A percentile compares a stretch with the other conserved stretches of the same genome.
phyloP scores from a whole-genome alignment of 202 grass and related monocot species.

The Saccharum hybrid region DNA sequence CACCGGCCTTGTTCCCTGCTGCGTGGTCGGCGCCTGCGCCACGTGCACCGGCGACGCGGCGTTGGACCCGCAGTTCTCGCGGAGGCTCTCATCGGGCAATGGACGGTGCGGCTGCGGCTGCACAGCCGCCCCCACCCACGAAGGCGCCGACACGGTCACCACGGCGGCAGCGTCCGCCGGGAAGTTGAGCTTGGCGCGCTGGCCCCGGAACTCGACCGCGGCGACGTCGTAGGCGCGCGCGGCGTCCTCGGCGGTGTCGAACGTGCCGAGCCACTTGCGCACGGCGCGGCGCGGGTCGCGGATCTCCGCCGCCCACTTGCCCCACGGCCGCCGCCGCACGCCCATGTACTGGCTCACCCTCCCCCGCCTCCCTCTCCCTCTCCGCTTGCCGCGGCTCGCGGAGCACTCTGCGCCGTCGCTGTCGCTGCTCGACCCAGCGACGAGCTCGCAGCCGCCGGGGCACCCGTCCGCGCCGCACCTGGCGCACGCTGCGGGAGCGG shows the following conservation, averaged over 20 bases:
- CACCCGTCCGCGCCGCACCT: constrained; percentile 60
- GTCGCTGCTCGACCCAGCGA: constrained; percentile 35
- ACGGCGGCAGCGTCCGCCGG: constrained; percentile 6
- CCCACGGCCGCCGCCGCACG: constrained; percentile 78
- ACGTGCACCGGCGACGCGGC: constrained; percentile 36
- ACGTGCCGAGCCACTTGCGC: constrained; percentile 90
- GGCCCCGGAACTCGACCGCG: constrained; percentile 73
- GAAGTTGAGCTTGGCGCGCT: constrained; percentile 86
- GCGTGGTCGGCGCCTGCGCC: neutral
- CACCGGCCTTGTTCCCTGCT: neutral
- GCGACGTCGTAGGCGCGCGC: constrained; percentile 78
- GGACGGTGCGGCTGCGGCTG: neutral
- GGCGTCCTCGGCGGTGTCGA: constrained; percentile 81
- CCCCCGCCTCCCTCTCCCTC: neutral
- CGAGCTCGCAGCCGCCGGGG: constrained; percentile 42
- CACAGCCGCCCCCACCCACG: neutral
- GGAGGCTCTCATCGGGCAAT: neutral
- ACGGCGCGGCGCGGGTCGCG: constrained; percentile 69
- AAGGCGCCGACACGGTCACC: neutral
- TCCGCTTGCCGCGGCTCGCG: neutral
- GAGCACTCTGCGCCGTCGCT: constrained; percentile 19
- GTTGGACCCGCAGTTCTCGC: constrained; percentile 44
- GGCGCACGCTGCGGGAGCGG: neutral
- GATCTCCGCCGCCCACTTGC: constrained; percentile 93
- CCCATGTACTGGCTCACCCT: constrained; percentile 66